These are phyloP conservation scores for Neurospora intermedia DNA, from an alignment of 495 filamentous ascomycete genomes.

Conservation along the genomic window DNA sequence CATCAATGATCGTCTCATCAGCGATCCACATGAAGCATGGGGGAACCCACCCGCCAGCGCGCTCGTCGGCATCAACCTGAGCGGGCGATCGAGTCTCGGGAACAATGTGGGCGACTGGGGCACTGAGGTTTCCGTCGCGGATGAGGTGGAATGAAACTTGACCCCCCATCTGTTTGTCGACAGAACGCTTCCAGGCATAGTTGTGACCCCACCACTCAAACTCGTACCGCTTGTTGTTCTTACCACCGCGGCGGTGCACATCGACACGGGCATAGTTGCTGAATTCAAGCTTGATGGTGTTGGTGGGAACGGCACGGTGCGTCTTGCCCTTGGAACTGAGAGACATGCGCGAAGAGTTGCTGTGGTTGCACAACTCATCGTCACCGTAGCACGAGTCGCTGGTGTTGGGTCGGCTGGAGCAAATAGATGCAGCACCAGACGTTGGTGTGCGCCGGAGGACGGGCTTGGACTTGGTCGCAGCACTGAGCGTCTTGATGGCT, in stretches of 20 bases:
- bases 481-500: conserved; percentile 54
- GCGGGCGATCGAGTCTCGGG: conserved; percentile 63
- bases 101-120: conserved; percentile 69
- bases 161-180: conserved; percentile 44
- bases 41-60: conserved; percentile 82
- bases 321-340: conserved; percentile 21
- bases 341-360: conserved; percentile 28
- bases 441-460: conserved; percentile 39
- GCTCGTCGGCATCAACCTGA: conserved; percentile 62
- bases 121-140: conserved; percentile 48
- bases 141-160: conserved; percentile 67
- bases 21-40: conserved; percentile 83
- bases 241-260: conserved; percentile 59
- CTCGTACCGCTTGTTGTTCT: conserved; percentile 67
- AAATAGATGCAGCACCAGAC: conserved; percentile 27
- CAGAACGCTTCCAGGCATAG: conserved; percentile 75
- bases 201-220: conserved; percentile 84
- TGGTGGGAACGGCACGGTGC: conserved; percentile 40
- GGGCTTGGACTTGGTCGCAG: conserved; percentile 36
- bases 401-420: conserved; percentile 34
- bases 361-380: conserved; percentile 34
- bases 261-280: conserved; percentile 96
- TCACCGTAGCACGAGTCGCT: conserved; percentile 33
- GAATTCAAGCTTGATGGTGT: conserved; percentile 82
- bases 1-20: conserved; percentile 55